Conservation (phyloP, 192 early-diverging fungal species). For the Fimicolochytrium jonesii region DNA sequence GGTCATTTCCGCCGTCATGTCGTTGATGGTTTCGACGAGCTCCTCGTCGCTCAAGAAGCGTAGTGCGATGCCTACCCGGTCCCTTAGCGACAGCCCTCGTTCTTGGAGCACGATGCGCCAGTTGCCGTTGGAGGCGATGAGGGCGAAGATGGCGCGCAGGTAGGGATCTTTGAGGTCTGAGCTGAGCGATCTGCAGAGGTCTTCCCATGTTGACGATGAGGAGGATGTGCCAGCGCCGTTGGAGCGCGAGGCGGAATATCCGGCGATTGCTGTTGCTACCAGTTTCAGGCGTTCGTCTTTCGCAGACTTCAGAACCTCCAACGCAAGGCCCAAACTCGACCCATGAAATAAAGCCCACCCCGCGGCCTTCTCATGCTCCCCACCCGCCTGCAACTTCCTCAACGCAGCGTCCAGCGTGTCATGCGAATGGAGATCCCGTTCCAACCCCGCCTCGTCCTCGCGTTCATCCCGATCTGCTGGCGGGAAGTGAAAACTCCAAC, state of each 20-base stretch:
- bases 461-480: not conserved
- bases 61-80: constrained; percentile 79
- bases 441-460: constrained; percentile 29
- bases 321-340: constrained; percentile 61
- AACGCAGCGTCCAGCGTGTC: not conserved
- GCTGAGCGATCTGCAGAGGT: constrained; percentile 59
- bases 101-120: constrained; percentile 77
- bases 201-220: constrained; percentile 51
- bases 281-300: constrained; percentile 75
- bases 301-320: constrained; percentile 58
- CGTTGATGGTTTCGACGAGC: constrained; percentile 51
- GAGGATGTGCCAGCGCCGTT: not conserved
- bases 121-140: constrained; percentile 71
- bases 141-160: constrained; percentile 82
- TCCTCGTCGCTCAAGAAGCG: constrained; percentile 78
- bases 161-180: constrained; percentile 67
- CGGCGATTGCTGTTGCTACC: constrained; percentile 72
- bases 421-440: constrained; percentile 35
- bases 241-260: constrained; percentile 32
- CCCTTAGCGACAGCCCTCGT: constrained; percentile 65
- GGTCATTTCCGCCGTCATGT: constrained; percentile 51
- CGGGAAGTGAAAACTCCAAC: constrained; percentile 49
- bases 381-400: constrained; percentile 58
- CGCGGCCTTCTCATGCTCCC: constrained; percentile 80
- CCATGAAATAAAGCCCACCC: constrained; percentile 85